Percentiles rank a stretch among this genome's conserved stretches.
phyloP scores from a whole-genome alignment of 306 rosid genomes.

The Pueraria montana region DNA sequence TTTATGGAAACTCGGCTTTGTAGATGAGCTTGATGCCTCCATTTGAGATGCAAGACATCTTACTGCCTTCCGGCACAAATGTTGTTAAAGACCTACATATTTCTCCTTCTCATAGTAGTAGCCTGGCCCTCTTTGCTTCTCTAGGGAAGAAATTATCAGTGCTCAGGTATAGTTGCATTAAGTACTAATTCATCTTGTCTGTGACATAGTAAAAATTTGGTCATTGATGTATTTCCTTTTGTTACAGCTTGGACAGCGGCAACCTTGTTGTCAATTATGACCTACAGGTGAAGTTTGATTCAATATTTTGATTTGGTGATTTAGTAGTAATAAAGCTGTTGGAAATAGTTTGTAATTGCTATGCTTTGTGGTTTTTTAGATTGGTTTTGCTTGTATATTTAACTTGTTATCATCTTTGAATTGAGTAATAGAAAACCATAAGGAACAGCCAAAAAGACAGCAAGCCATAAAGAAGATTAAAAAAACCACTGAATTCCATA shows the following conservation, averaged over 20 bases:
- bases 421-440: conserved; percentile 27
- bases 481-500: conserved; percentile 8
- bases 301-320: conserved; percentile 37
- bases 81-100: conserved; percentile 76
- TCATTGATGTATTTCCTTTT: conserved; percentile 48
- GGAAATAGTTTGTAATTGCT: neutral
- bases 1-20: conserved; percentile 49
- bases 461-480: conserved; percentile 1
- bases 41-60: conserved; percentile 77
- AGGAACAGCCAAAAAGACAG: conserved; percentile 5
- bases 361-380: conserved; percentile 8
- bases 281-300: conserved; percentile 70
- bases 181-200: conserved; percentile 28
- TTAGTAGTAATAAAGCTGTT: conserved; percentile 28
- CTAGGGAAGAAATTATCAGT: conserved; percentile 79
- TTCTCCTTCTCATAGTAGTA: conserved; percentile 64
- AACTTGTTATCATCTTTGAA: conserved; percentile 30
- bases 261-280: conserved; percentile 71
- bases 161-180: conserved; percentile 68
- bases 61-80: conserved; percentile 67
- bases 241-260: conserved; percentile 79
- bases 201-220: conserved; percentile 14
- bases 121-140: conserved; percentile 77
- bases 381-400: neutral
- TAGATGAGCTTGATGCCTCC: conserved; percentile 91